Percentiles rank a stretch among this genome's conserved stretches.
These are phyloP conservation scores for Stephanodiscus minutulus DNA, from an alignment of 108 stramenopile genomes.

Conservation along the genomic window DNA sequence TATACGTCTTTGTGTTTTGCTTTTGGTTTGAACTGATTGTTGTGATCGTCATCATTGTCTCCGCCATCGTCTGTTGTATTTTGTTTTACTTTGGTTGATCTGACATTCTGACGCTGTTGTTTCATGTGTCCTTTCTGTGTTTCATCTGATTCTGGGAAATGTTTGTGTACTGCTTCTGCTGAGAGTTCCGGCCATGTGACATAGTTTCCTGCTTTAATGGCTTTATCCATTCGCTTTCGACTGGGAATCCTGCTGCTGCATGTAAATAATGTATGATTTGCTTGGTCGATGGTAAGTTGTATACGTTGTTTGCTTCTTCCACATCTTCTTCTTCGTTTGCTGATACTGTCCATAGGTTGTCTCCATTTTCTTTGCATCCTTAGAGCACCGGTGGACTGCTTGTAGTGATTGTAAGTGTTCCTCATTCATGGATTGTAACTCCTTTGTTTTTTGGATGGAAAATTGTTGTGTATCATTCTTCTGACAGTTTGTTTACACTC, in stretches of 20 bases:
- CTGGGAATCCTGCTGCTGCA: neutral
- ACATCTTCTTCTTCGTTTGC: neutral
- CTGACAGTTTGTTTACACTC: neutral
- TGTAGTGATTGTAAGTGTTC: no score
- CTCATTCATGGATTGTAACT: neutral
- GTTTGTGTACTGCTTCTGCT: slow-evolving; percentile 4
- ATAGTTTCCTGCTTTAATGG: slow-evolving; percentile 9
- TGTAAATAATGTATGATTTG: neutral
- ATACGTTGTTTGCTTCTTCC: neutral
- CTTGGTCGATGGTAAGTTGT: neutral
- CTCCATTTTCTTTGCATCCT: neutral
- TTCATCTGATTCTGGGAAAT: neutral
- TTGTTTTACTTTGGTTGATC: neutral
- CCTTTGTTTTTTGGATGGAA: neutral
- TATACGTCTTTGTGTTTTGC: neutral
- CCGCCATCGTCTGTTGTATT: slow-evolving; percentile 8
- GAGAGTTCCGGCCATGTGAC: slow-evolving; percentile 21
- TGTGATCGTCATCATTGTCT: no score
- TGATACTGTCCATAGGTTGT: neutral
- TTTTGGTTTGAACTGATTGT: no score
- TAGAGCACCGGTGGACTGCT: no score
- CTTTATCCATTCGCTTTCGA: slow-evolving; percentile 22
- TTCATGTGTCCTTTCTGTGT: neutral
- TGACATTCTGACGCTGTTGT: neutral
- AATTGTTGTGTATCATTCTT: neutral